Base-by-base conservation (phyloP, 192 early-diverging fungal genomes). In the Rhizophagus prolifer region DNA sequence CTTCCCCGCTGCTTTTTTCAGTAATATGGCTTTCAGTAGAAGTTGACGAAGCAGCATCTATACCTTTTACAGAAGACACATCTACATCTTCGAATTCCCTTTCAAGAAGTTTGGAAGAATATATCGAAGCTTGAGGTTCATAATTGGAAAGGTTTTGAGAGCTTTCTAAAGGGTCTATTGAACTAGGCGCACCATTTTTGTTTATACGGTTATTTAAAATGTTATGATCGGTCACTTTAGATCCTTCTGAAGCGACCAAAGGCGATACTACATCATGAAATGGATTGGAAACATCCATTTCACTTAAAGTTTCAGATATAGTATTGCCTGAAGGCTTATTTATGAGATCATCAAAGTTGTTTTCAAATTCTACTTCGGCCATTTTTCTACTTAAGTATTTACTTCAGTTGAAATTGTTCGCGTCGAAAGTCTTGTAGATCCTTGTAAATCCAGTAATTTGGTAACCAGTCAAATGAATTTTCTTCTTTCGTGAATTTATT, bases 231-330 rank as follows among this genome's bases (percentile, higher is more conserved):
- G n/a, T 44, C 6, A 44, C 36, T 28, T 12, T 36, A 9, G 9
- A 5, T 25, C 9, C 28, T 34, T 31, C 54, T 21, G 61, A 26
- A 21, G 25, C 36, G 30, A 41, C 47, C 8, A 77, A 64, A 36
- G 76, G 75, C 12, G 79, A 80, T n/a, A 80, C 31, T 14, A 50
- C 79, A 70, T 80, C 79, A 41, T 46, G 58, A 77, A 80, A 80
- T 26, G 79, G 79, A 44, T 80, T 80, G 16, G 76, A 70, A 38
- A 77, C 62, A 21, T 80, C 79, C 16, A 75, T 63, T 25, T 76
- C 41, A 71, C 46, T 77, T 66, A 80, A 54, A 59, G 63, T 70
- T 46, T 80, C 69, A 38, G 79, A 74, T 66, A 74, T 76, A 8
- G 77, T 68, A 70, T 66, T 74, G 21, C 19, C 59, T 23, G 58